Base-by-base conservation (phyloP, 441 rosid genomes). In the Bruguiera hainesii region DNA sequence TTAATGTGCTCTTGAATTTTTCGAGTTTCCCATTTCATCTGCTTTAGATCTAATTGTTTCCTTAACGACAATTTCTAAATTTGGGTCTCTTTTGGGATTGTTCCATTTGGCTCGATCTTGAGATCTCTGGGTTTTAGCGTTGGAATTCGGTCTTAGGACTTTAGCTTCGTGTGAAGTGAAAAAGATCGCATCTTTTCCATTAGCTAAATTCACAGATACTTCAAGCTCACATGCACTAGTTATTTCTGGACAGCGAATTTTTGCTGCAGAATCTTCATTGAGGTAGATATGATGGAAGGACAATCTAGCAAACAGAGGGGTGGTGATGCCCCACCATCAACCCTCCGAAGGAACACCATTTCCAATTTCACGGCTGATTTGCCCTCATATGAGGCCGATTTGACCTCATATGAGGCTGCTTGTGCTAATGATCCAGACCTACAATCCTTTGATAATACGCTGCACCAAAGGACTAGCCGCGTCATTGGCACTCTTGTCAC, bases 381-480 rank as follows among this genome's bases (percentile, higher is more conserved):
- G 68, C 82, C 71, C 56, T 83, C 87, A 1, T 94, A 89, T 60
- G 94, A 80, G 71, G 80, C 79, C 19, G 92, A 86, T 63, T 76
- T 88, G 68, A 83, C 71, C 56, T 83, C 87, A 0, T 94, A 89
- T 60, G 94, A 80, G 71, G 86, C 85, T 8, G 97, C 97, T 1
- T 91, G 99, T 78, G 66, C 62, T 74, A 61, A 72, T 11, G 99
- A 94, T 67, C 70, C 71, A 3, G 91, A 79, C 65, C 76, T 94
- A n/a, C 85, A 79, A 65, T 71, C 84, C 60, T 88, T 94, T 64
- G 96, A 94, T 81, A 56, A 71, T 30, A 64, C 74, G 63, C 73
- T 94, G 64, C 94, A 81, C 19, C 82, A 78, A 52, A 82, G 87
- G 46, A 89, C 97, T 15, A 85, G 72, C 70, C 93, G 80, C 26